Evolutionary conservation across 2,329 filamentous ascomycete species (phyloP).

Genomic region (Fusarium sublunatum): DNA sequence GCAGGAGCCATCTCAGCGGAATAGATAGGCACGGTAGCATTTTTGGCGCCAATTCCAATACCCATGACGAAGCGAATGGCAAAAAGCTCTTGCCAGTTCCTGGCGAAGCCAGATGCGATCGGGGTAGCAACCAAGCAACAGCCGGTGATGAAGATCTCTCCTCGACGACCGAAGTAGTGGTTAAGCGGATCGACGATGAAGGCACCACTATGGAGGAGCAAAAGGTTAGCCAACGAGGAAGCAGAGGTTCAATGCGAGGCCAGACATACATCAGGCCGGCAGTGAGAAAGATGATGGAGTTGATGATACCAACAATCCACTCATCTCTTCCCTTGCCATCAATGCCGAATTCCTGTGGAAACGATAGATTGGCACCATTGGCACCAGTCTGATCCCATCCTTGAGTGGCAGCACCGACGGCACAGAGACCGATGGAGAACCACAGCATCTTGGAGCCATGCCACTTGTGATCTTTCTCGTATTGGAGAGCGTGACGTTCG

Average conservation of each 20-base stretch:
- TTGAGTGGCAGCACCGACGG: slow-evolving; percentile 74
- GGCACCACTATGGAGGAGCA: slow-evolving; percentile 3
- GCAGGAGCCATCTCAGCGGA: slow-evolving; percentile 78
- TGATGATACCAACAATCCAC: slow-evolving; percentile 73
- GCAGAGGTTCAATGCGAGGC: rapidly evolving
- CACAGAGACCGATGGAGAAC: slow-evolving; percentile 74
- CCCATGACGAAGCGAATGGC: slow-evolving; percentile 75
- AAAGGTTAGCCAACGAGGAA: not conserved
- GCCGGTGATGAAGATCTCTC: slow-evolving; percentile 77
- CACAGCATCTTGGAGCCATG: slow-evolving; percentile 70
- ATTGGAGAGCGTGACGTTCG: slow-evolving; percentile 59
- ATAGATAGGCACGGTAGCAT: slow-evolving; percentile 76
- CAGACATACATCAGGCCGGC: slow-evolving; percentile 49
- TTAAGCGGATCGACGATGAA: slow-evolving; percentile 70
- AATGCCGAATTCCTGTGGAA: slow-evolving; percentile 60
- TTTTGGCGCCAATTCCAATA: slow-evolving; percentile 75
- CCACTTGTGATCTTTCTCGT: slow-evolving; percentile 75
- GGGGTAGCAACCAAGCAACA: slow-evolving; percentile 74
- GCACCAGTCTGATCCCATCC: slow-evolving; percentile 74
- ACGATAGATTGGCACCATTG: slow-evolving; percentile 72
- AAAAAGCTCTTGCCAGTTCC: slow-evolving; percentile 75
- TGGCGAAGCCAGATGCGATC: slow-evolving; percentile 72
- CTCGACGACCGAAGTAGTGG: slow-evolving; percentile 58
- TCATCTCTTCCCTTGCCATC: slow-evolving; percentile 47
- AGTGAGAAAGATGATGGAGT: slow-evolving; percentile 49